Evolutionary conservation across 208 protist species (phyloP).

Genomic region (Acanthamoeba healyi): DNA sequence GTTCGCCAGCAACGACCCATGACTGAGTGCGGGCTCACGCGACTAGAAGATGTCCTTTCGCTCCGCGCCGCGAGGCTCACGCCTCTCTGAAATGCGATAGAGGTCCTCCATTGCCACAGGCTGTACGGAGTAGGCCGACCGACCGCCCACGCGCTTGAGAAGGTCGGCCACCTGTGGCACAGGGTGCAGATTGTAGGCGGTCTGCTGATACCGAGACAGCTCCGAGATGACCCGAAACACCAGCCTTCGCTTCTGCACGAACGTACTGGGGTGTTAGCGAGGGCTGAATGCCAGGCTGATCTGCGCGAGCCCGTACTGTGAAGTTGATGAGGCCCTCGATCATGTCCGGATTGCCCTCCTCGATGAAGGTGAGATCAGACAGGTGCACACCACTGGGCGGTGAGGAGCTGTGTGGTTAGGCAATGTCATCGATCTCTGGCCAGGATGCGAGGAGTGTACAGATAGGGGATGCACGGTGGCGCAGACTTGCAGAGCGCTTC

Average conservation of each 20-base stretch:
- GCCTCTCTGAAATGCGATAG: neutral
- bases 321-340: conserved; percentile 76
- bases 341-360: conserved; percentile 75
- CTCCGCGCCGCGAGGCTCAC: neutral
- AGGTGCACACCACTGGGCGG: conserved; percentile 57
- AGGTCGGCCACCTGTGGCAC: neutral
- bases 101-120: neutral
- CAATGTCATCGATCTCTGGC: no score
- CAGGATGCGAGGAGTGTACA: conserved; percentile 33
- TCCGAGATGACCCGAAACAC: conserved; percentile 18
- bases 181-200: conserved; percentile 28
- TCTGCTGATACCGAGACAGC: conserved; percentile 54
- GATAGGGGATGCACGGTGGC: conserved; percentile 80
- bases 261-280: no score
- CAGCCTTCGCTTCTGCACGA: conserved; percentile 5
- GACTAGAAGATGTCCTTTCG: conserved; percentile 17
- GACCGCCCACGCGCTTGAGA: neutral
- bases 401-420: no score
- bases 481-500: neutral
- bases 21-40: no score
- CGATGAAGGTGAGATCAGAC: conserved; percentile 76
- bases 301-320: neutral
- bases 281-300: neutral
- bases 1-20: no score
- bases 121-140: neutral